Percentiles rank a stretch among this genome's conserved stretches.
Conservation (phyloP, 2,329 filamentous ascomycete genomes). For the Colletotrichum cereale region DNA sequence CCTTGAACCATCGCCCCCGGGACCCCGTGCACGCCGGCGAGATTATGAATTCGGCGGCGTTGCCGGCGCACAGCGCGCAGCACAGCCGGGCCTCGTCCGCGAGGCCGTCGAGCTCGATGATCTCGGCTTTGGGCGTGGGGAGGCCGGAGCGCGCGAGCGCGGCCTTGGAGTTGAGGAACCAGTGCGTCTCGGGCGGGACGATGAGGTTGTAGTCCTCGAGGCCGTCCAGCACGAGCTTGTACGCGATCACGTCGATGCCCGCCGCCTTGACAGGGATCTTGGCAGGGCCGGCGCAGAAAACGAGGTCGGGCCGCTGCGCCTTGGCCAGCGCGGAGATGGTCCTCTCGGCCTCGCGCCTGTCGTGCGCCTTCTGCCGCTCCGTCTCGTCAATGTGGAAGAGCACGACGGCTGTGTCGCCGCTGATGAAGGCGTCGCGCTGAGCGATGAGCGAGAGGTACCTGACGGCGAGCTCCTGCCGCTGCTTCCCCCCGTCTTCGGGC, state of each 20-base stretch:
- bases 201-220: conserved; percentile 47
- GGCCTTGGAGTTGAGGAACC: conserved; percentile 53
- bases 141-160: conserved; percentile 50
- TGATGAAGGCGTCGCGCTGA: conserved; percentile 53
- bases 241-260: conserved; percentile 47
- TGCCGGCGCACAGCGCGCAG: conserved; percentile 44
- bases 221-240: conserved; percentile 48
- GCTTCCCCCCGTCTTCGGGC: conserved; percentile 27
- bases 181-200: conserved; percentile 49
- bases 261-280: conserved; percentile 45
- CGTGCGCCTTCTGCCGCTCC: conserved; percentile 43
- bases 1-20: conserved; percentile 47
- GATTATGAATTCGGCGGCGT: conserved; percentile 43
- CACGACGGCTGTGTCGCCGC: conserved; percentile 44
- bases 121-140: conserved; percentile 48
- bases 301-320: conserved; percentile 47
- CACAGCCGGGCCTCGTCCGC: conserved; percentile 41
- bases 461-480: conserved; percentile 44
- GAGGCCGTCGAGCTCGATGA: conserved; percentile 45
- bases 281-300: conserved; percentile 50
- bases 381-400: conserved; percentile 48
- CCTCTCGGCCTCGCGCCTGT: conserved; percentile 46
- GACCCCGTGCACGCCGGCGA: conserved; percentile 45
- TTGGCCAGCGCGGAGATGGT: conserved; percentile 48
- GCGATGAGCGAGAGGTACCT: conserved; percentile 53